Percentiles rank a stretch among this genome's conserved stretches.
Evolutionary conservation across 2,329 filamentous ascomycete species (phyloP).

Genomic region (Colletotrichum navitas): DNA sequence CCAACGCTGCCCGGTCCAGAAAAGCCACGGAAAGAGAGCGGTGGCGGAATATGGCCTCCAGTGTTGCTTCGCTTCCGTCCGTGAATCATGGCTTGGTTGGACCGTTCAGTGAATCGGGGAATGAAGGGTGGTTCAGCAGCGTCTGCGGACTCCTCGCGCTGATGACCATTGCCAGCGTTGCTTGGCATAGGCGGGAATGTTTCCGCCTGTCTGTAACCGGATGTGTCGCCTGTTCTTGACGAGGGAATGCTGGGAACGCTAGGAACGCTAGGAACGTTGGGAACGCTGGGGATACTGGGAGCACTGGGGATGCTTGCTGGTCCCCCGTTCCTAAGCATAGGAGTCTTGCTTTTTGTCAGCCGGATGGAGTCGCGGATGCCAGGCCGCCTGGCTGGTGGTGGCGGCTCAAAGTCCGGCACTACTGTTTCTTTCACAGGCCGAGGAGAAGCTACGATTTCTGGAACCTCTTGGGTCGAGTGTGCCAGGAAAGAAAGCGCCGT

Average conservation of each 20-base stretch:
- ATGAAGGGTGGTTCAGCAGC: constrained; percentile 80
- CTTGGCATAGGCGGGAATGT: constrained; percentile 51
- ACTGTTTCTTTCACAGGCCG: constrained; percentile 61
- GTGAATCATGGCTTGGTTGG: constrained; percentile 66
- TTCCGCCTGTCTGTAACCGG: constrained; percentile 56
- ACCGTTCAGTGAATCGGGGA: constrained; percentile 75
- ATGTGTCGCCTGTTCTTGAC: constrained; percentile 52
- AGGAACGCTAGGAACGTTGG: constrained; percentile 53
- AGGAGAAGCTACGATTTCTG: constrained; percentile 74
- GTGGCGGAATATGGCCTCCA: constrained; percentile 77
- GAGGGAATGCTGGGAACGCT: constrained; percentile 58
- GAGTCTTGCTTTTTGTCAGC: constrained; percentile 80
- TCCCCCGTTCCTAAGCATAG: constrained; percentile 54
- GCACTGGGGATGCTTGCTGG: constrained; percentile 56
- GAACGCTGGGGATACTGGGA: constrained; percentile 57
- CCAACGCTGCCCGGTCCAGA: constrained; percentile 66
- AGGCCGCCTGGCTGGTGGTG: constrained; percentile 62
- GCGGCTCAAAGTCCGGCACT: constrained; percentile 65
- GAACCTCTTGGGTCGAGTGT: constrained; percentile 85
- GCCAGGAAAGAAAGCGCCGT: constrained; percentile 95
- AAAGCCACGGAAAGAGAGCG: constrained; percentile 83
- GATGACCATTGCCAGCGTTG: constrained; percentile 54
- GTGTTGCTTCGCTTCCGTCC: constrained; percentile 92
- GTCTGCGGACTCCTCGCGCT: constrained; percentile 66
- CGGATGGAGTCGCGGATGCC: constrained; percentile 90